Evolutionary conservation across 371 early-diverging fungal species (phyloP), one percentile per base, ranked within the genome.

Genomic region (Batkoa obscura): DNA sequence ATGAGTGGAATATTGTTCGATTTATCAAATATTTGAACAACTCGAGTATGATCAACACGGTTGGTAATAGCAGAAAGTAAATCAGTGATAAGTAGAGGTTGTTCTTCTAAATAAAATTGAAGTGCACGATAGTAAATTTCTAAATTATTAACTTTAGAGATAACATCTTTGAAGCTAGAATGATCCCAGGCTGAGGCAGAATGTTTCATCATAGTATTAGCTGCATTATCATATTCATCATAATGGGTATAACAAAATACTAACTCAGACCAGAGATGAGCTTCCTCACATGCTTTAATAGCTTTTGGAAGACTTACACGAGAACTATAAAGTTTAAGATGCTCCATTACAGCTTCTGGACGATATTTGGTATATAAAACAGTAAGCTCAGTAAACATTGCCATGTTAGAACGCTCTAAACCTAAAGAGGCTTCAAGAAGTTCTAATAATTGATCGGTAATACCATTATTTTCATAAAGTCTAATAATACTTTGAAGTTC

Each of bases 261-360:
- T 32, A 96, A 76, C 69, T 95, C 94, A 12, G 85, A 76, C 95
- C 96, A 97, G 62, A 95, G 71, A 60, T 96, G 97, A 3, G 86
- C 86, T 13, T 78, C 76, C 69, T 87, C 86, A 68, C 91, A 91
- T 4, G 91, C 85, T 33, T 86, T 75, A 59, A 97, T 97, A 43
- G 93, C 95, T 78, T 96, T 97, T 60, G 96, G 94, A 52, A 94
- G 94, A 69, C 96, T 97, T 76, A 96, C 86, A 54, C 96, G 88
- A 38, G 86, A 82, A 71, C 90, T 89, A 69, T 87, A 96, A 55
- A 94, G 72, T 64, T 93, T 88, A 53, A 97, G 75, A 62, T 95
- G 95, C 62, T 91, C 94, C 88, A 91, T 90, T 73, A 94, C 78
- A 43, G 81, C 74, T 58, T 91, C 94, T 1, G 92, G 88, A 2